Evolutionary conservation across 345 rosid species (phyloP).

Genomic region (Ceriops decandra): DNA sequence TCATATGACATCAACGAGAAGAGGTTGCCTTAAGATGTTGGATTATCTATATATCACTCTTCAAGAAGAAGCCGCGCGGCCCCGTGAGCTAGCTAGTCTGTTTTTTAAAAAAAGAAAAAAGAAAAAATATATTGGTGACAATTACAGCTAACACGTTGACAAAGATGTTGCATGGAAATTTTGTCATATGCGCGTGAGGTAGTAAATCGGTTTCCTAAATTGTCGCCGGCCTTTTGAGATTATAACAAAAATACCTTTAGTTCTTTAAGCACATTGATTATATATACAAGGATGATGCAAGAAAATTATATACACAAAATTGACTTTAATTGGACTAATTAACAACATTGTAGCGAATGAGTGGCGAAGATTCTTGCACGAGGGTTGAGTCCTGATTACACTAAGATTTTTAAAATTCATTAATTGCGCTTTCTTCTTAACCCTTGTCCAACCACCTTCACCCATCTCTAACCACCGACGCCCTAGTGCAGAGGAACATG

Average conservation of each 20-base stretch:
- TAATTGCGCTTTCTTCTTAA: conserved; percentile 21
- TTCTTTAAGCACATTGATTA: conserved; percentile 13
- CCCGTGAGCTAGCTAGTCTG: conserved; percentile 12
- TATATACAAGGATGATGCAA: neutral
- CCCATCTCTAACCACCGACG: conserved; percentile 86
- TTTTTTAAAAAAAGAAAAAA: conserved; percentile 2
- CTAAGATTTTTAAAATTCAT: conserved; percentile 3
- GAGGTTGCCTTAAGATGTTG: conserved; percentile 12
- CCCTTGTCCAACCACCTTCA: conserved; percentile 87
- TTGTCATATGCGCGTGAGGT: neutral
- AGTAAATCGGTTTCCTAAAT: neutral
- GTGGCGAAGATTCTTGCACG: conserved; percentile 36
- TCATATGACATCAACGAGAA: conserved; percentile 14
- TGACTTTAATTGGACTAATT: neutral
- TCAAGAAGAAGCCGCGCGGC: conserved; percentile 46
- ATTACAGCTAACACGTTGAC: conserved; percentile 94
- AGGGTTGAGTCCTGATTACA: conserved; percentile 50
- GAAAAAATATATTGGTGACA: conserved; percentile 21
- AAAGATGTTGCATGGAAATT: conserved; percentile 37
- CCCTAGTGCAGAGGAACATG: conserved; percentile 39
- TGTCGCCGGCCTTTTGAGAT: conserved; percentile 5
- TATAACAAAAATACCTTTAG: conserved; percentile 17
- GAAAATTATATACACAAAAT: neutral
- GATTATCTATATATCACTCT: conserved; percentile 26
- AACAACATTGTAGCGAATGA: neutral